Base-by-base conservation (phyloP, 352 stramenopile species). In the Elongisporangium anandrum region DNA sequence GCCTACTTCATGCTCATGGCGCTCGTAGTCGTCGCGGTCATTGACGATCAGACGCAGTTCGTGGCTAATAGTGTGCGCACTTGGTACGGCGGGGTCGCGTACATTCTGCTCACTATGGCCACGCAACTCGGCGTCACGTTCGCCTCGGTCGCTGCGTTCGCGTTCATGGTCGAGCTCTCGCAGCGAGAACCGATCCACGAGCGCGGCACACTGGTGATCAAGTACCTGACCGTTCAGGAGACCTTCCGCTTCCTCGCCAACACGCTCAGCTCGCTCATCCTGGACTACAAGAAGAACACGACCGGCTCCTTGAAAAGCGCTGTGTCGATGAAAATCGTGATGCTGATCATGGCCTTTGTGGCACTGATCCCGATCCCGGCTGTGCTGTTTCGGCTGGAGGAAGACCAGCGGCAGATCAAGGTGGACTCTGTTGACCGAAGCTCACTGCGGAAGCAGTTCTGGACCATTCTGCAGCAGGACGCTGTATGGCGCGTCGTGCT, bases 171-270 rank as follows among this genome's bases (percentile, higher is more conserved):
- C 47, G 83, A 92, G 63, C 63, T 90, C 4, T 92, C 83, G n/a
- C 79, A 92, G 54, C 79, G 79, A 8, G 81, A 92, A 50, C 77
- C 75, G 20, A 86, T 92, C 64, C 80, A 90, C 58, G 80, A 90
- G 51, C 80, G 83, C 5, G 83, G 80, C 2, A 81, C 64, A 7
- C 54, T 88, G 38, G 52, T 90, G 57, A 70, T 92, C 52, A 77
- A 89, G 59, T 92, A 87, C 65, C 54, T 89, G n/a, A 64, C 85
- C 24, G 84, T 71, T 15, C 70, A 81, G 49, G 68, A 88, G 56
- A 50, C 64, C 2, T 72, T 81, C 19, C 81, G 73, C 20, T 50
- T 87, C 15, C 34, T 83, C 16, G 68, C 73, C 1, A 56, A 75
- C 29, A 72, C 82, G 57, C 58, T 82, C 7, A 65, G 68, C 17